Evolutionary conservation across 2,329 filamentous ascomycete species (phyloP).

Genomic region (Arthrobotrys pseudoclavata): DNA sequence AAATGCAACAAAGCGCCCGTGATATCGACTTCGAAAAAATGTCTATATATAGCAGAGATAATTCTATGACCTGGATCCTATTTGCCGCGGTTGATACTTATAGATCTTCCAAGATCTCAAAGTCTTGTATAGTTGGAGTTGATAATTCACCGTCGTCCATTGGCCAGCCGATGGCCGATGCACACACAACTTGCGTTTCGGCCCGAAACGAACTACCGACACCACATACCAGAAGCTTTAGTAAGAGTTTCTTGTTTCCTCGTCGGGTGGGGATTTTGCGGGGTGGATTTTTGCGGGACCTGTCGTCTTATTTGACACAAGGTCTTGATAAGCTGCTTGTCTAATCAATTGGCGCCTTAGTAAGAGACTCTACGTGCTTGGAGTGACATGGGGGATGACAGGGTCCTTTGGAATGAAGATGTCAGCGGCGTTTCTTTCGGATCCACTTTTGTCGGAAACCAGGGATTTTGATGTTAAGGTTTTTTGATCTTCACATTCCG

Average conservation of each 20-base stretch:
- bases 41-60: not conserved
- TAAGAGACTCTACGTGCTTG: slow-evolving; percentile 15
- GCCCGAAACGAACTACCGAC: slow-evolving; percentile 57
- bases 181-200: slow-evolving; percentile 14
- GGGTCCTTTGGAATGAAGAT: slow-evolving; percentile 15
- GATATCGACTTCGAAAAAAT: not conserved
- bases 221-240: not conserved
- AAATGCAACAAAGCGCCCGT: slow-evolving; percentile 25
- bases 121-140: not conserved
- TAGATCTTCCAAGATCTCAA: slow-evolving; percentile 1
- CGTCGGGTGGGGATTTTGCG: slow-evolving; percentile 25
- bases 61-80: not conserved
- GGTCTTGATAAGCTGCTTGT: slow-evolving; percentile 53
- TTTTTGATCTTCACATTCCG: slow-evolving; percentile 7
- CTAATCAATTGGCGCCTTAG: slow-evolving; percentile 43
- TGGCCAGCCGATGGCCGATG: slow-evolving; percentile 37
- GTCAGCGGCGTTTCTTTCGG: slow-evolving; percentile 14
- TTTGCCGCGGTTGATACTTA: slow-evolving; percentile 20
- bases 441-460: slow-evolving; percentile 3
- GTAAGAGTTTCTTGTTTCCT: not conserved
- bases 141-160: slow-evolving; percentile 6
- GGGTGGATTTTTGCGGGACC: slow-evolving; percentile 24
- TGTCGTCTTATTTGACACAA: slow-evolving; percentile 18
- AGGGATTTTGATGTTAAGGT: not conserved
- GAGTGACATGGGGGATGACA: slow-evolving; percentile 9